A percentile compares a stretch with the other conserved stretches of the same genome.
These are phyloP conservation scores for Vitis hybrid DNA, from an alignment of 177 flowering plant species.

Conservation along the genomic window DNA sequence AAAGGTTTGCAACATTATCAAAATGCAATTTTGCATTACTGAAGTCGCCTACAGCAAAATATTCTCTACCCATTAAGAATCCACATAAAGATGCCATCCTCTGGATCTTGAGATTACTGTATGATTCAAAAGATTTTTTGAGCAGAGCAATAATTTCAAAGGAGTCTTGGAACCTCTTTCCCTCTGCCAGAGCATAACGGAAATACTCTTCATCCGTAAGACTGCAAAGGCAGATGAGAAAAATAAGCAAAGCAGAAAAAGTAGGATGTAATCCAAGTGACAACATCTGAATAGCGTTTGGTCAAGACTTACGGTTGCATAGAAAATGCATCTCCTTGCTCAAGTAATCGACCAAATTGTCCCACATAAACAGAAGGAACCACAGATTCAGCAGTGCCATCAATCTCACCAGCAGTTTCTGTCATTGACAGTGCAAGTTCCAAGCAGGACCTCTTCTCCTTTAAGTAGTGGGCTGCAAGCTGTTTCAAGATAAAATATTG, in stretches of 20 bases:
- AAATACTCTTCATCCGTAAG: constrained; percentile 81
- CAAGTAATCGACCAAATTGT: constrained; percentile 74
- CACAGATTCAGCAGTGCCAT: constrained; percentile 65
- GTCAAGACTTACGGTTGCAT: constrained; percentile 63
- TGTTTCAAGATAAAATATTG: constrained; percentile 33
- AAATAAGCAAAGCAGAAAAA: constrained; percentile 12
- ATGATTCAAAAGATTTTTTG: constrained; percentile 69
- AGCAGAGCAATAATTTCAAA: constrained; percentile 86
- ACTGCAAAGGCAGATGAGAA: constrained; percentile 41
- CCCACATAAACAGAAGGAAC: constrained; percentile 77
- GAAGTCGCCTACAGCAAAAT: constrained; percentile 58
- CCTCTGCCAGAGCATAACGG: constrained; percentile 68
- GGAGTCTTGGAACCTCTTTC: constrained; percentile 84
- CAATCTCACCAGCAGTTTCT: constrained; percentile 42
- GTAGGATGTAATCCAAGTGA: not conserved
- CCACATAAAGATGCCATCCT: constrained; percentile 78
- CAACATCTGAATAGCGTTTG: not conserved
- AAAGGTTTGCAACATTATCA: constrained; percentile 53
- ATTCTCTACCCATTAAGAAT: constrained; percentile 77
- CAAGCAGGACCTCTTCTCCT: constrained; percentile 67
- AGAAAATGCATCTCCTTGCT: constrained; percentile 53
- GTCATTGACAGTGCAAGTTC: constrained; percentile 69
- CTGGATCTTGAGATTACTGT: constrained; percentile 44
- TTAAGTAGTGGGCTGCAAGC: constrained; percentile 83
- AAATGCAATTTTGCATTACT: constrained; percentile 65